Base-by-base conservation (phyloP, 441 rosid genomes). In the Omphalea diandra region DNA sequence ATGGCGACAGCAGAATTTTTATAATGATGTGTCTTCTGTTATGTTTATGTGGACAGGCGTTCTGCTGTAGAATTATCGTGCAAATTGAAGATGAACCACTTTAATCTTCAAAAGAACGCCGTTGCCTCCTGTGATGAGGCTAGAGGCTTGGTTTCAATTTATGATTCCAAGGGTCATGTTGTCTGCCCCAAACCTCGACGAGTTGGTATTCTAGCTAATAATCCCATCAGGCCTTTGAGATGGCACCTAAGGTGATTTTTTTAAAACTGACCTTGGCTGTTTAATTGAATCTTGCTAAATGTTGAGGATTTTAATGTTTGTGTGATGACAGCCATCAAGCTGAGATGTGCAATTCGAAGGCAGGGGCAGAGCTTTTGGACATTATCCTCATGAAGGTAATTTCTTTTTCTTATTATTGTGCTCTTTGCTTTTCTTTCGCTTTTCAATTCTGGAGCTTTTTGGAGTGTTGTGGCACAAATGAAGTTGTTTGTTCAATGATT, bases 141-240 rank as follows among this genome's bases (percentile, higher is more conserved):
- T 70, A 75, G 82, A 69, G 87, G 88, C 64, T 78, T 76, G 73
- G 63, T 76, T 43, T 72, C 86, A 2, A 66, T 80, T 17, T 67
- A 57, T 55, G 90, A 83, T 58, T 81, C 70, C 54, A 87, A 74
- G 79, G 90, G 80, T 68, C 80, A 77, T 24, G 85, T 93, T 36
- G 81, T 87, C 69, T 93, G 97, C 74, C 98, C 98, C 15, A 90
- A 83, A 84, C 98, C 98, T 2, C 85, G 89, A 5, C 89, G 96
- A 40, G 82, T 86, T 62, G 90, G 91, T 54, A 71, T 81, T 61
- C 75, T 83, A 35, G 75, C 85, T 18, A 81, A 76, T 78, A 85
- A 74, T 76, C 70, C 77, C 2, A 72, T 60, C 57, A 77, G 85
- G 57, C 84, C 95, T 24, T 74, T 88, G 35, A 82, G 90, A 77